Evolutionary conservation across 2,329 filamentous ascomycete genomes (phyloP).

Genomic region (Thermochaetoides dissita): DNA sequence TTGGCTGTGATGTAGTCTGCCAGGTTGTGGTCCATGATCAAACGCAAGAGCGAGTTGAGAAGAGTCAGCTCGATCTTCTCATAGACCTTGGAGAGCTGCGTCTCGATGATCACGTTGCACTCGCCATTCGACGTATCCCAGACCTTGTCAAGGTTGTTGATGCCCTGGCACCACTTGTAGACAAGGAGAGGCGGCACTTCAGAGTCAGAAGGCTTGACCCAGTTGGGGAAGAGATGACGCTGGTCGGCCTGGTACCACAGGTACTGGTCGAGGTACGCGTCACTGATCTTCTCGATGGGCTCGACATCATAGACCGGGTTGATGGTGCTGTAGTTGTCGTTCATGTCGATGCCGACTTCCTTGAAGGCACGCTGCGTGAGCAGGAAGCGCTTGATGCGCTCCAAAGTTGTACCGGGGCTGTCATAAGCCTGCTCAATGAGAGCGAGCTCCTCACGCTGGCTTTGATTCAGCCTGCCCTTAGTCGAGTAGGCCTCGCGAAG

Average conservation of each 20-base stretch:
- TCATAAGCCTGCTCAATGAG: constrained; percentile 98
- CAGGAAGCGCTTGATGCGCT: constrained; percentile 93
- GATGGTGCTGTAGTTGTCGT: constrained; percentile 98
- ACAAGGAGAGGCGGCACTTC: constrained; percentile 88
- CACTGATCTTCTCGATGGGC: constrained; percentile 98
- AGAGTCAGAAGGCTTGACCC: constrained; percentile 98
- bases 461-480: constrained; percentile 92
- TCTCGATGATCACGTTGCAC: constrained; percentile 98
- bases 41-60: constrained; percentile 75
- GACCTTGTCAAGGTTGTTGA: constrained; percentile 92
- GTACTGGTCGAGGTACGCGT: constrained; percentile 96
- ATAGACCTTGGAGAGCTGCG: constrained; percentile 95
- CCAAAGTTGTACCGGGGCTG: constrained; percentile 87
- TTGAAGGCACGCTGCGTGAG: constrained; percentile 97
- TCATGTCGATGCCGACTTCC: constrained; percentile 99
- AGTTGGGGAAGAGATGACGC: constrained; percentile 88
- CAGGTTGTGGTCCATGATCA: constrained; percentile 99
- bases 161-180: constrained; percentile 99
- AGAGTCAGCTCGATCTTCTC: constrained; percentile 97
- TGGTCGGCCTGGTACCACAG: constrained; percentile 99
- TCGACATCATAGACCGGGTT: constrained; percentile 99
- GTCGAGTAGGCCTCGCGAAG: constrained; percentile 93
- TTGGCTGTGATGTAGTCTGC: constrained; percentile 98
- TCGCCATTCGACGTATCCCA: constrained; percentile 92
- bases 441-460: constrained; percentile 89